Percentiles rank a stretch among this genome's conserved stretches.
These are phyloP conservation scores for Coprinopsis cinerea DNA, from an alignment of 768 basidiomycete species.

Conservation along the genomic window DNA sequence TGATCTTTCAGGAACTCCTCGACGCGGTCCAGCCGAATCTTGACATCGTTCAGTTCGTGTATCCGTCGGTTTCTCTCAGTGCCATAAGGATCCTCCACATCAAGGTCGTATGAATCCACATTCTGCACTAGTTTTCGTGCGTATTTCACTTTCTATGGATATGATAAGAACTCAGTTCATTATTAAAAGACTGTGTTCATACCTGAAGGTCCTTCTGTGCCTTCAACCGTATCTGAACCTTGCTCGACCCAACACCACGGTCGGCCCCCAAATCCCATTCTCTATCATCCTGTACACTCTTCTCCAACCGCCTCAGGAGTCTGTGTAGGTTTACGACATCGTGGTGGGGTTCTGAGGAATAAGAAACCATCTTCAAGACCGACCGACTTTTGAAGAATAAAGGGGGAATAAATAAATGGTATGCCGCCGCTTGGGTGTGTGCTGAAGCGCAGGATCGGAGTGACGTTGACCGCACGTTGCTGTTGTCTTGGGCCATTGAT, in stretches of 20 bases:
- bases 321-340: conserved; percentile 13
- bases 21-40: conserved; percentile 46
- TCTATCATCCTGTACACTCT: not conserved
- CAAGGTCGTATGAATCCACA: conserved; percentile 1
- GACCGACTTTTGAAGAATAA: not conserved
- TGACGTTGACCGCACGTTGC: not conserved
- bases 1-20: conserved; percentile 47
- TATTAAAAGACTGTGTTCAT: not conserved
- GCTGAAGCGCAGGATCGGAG: not conserved
- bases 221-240: conserved; percentile 7
- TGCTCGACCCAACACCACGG: not conserved
- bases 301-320: conserved; percentile 10
- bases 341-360: conserved; percentile 1
- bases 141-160: conserved; percentile 12
- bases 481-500: not conserved
- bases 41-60: conserved; percentile 40
- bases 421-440: not conserved
- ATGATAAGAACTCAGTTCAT: not conserved
- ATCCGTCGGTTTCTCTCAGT: conserved; percentile 5
- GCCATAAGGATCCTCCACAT: not conserved
- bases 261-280: conserved; percentile 3
- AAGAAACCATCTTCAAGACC: not conserved
- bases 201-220: conserved; percentile 12
- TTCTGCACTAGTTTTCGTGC: conserved; percentile 11
- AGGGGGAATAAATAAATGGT: not conserved